Evolutionary conservation across 2,329 filamentous ascomycete species (phyloP).

Genomic region (Venturia asperata): DNA sequence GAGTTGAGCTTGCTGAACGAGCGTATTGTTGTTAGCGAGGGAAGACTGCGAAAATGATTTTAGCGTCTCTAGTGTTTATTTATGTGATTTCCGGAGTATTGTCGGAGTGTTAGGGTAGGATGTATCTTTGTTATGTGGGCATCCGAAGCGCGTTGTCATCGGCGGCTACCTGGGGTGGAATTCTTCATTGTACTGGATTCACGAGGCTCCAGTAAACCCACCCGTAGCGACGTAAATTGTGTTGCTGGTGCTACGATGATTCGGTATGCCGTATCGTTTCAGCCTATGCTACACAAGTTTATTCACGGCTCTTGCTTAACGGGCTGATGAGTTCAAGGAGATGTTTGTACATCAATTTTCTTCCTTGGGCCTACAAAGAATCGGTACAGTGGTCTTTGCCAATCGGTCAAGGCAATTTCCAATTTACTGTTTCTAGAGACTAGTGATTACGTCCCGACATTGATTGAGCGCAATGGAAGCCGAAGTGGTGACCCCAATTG

Average conservation of each 20-base stretch:
- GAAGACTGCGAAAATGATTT: neutral
- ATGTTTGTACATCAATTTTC: neutral
- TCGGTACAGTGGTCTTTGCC: neutral
- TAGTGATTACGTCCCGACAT: neutral
- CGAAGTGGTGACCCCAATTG: neutral
- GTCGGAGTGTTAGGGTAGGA: neutral
- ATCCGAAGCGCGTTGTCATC: constrained; percentile 2
- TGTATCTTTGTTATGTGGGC: neutral
- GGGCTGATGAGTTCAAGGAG: neutral
- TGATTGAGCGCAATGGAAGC: neutral
- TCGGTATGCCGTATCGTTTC: neutral
- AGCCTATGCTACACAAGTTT: neutral
- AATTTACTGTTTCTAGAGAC: neutral
- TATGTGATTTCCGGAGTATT: neutral
- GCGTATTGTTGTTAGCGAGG: neutral
- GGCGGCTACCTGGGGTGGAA: neutral
- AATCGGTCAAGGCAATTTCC: neutral
- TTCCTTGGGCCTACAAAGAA: neutral
- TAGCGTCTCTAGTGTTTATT: neutral
- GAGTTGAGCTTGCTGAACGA: neutral
- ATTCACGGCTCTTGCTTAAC: neutral
- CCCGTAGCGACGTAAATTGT: neutral
- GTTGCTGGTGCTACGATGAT: neutral
- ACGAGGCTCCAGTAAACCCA: neutral
- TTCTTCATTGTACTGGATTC: neutral